Evolutionary conservation across 345 rosid genomes (phyloP), one percentile per base, ranked within the genome.

Genomic region (Clausena lansium): DNA sequence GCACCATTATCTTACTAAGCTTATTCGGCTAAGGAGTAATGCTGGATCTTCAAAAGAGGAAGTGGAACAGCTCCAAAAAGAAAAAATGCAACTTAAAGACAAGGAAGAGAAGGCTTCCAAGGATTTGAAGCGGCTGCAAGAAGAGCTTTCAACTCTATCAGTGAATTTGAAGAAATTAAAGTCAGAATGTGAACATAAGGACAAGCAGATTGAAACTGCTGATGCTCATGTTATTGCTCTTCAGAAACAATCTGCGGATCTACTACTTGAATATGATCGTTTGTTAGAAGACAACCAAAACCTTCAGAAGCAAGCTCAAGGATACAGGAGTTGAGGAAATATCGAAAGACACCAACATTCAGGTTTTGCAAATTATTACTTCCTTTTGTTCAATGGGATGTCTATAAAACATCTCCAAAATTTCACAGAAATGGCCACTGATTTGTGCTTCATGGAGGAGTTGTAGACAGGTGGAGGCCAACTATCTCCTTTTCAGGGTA

Each of bases 271-370:
- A 84, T 95, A 95, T 50, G 99, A 93, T 65, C 89, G 91, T 36
- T 78, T 95, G 47, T 78, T 95, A 57, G 98, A 95, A 85, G 94
- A 91, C 80, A 95, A 95, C 84, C 98, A 92, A 72, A 92, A 79
- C 77, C 96, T 95, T 76, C 99, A 95, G 85, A 87, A 81, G 82
- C 91, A 88, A 69, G 83, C 84, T 76, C 59, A 73, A 73, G 92
- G 95, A 62, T 86, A 82, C 74, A 81, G 68, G 76, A 75, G 74
- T 7, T 86, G 83, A 88, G 76, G 66, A 77, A 69, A 35, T 72
- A 74, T 76, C 22, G 38, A 15, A 76, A 79, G 73, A 57, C 76
- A 10, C 47, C 30, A 61, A 63, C 17, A 63, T 27, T 68, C 52
- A 14, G 50, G 65, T 70, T 66, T 79, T 39, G 80, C 54, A 20